These are phyloP conservation scores for Parietichytrium sp. DNA, from an alignment of 108 stramenopile genomes.

Conservation along the genomic window DNA sequence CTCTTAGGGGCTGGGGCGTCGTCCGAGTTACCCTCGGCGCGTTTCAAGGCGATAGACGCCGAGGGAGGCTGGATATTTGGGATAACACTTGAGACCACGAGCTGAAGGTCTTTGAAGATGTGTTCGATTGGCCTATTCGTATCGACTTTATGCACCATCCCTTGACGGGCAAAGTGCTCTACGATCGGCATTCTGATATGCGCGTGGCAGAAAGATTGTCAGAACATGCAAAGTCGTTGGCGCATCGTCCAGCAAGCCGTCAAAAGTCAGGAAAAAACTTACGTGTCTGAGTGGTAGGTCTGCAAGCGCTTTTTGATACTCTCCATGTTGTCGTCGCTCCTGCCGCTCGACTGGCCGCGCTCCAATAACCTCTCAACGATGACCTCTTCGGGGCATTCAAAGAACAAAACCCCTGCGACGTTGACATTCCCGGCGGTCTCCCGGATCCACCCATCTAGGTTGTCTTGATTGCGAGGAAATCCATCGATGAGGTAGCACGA, in stretches of 20 bases:
- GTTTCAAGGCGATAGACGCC: too few relatives aligned
- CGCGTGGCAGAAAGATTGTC: too few relatives aligned
- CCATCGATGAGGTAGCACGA: slow-evolving; percentile 61
- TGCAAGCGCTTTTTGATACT: slow-evolving; percentile 53
- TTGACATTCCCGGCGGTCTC: slow-evolving; percentile 47
- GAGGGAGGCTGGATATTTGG: too few relatives aligned
- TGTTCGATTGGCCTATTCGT: slow-evolving; percentile 41
- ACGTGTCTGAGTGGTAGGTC: slow-evolving; percentile 43
- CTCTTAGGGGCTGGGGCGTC: too few relatives aligned
- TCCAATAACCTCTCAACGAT: slow-evolving; percentile 44
- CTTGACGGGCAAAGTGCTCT: slow-evolving; percentile 39
- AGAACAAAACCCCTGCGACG: slow-evolving; percentile 43
- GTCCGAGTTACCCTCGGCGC: too few relatives aligned
- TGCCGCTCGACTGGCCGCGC: slow-evolving; percentile 55
- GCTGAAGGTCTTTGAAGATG: slow-evolving; percentile 11
- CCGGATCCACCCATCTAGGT: slow-evolving; percentile 53
- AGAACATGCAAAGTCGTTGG: too few relatives aligned
- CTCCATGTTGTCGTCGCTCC: slow-evolving; percentile 61
- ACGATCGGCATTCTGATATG: slow-evolving; percentile 67
- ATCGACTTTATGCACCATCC: slow-evolving; percentile 38
- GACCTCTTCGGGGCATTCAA: slow-evolving; percentile 51
- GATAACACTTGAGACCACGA: background rate
- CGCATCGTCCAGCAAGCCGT: too few relatives aligned
- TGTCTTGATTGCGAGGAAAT: slow-evolving; percentile 61
- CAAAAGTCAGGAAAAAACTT: too few relatives aligned